phyloP scores from a whole-genome alignment of 2,329 filamentous ascomycete genomes.

The Sporothrix brasiliensis region DNA sequence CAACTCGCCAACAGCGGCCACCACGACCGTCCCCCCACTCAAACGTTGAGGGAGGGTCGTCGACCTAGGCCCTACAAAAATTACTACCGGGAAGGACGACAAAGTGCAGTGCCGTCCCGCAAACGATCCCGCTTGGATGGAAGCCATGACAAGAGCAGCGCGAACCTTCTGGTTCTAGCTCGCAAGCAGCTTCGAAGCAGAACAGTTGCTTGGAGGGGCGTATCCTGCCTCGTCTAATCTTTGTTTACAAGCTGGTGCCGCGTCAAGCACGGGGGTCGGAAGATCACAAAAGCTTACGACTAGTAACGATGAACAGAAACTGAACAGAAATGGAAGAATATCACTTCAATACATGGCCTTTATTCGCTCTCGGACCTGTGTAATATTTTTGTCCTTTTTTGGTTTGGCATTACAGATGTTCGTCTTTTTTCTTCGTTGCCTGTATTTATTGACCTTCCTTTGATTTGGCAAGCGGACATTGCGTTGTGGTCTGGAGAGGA shows the following conservation, averaged over 20 bases:
- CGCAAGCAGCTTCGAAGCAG: background rate
- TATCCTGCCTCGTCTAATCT: background rate
- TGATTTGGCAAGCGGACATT: background rate
- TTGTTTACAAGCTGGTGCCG: background rate
- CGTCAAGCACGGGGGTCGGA: background rate
- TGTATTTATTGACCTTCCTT: background rate
- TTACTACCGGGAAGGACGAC: conserved; percentile 1
- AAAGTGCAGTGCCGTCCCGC: conserved; percentile 9
- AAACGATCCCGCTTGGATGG: conserved; percentile 6
- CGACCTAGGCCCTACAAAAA: conserved; percentile 22
- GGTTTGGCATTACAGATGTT: no score
- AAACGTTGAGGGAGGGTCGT: background rate
- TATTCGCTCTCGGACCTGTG: background rate
- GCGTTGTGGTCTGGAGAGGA: background rate
- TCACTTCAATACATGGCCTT: conserved; percentile 15
- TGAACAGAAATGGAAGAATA: conserved; percentile 14
- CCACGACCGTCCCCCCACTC: background rate
- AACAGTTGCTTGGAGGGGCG: background rate
- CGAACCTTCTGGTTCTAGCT: background rate
- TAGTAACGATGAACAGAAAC: conserved; percentile 13
- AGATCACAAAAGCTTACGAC: conserved; percentile 8
- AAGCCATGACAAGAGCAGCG: background rate
- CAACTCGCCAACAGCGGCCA: conserved; percentile 18
- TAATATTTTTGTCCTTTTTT: background rate
- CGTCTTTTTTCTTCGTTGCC: no score